Evolutionary conservation across 441 rosid genomes (phyloP).

Genomic region (Pelargonium citronellum): DNA sequence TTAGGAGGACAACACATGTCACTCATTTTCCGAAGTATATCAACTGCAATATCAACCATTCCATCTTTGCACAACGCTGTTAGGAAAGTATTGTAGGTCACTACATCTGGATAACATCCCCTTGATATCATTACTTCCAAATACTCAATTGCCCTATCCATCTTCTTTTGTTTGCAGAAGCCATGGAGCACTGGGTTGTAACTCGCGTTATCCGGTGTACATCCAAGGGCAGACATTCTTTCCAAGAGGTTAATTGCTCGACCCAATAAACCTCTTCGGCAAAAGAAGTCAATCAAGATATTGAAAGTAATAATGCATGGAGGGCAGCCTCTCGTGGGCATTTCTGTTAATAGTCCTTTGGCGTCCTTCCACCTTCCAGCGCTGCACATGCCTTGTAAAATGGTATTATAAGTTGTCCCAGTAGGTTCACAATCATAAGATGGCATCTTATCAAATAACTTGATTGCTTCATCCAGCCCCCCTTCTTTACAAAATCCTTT

Average conservation of each 20-base stretch:
- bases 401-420: conserved; percentile 71
- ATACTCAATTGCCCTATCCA: conserved; percentile 76
- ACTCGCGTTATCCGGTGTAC: conserved; percentile 69
- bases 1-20: conserved; percentile 73
- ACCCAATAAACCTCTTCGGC: conserved; percentile 67
- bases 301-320: conserved; percentile 83
- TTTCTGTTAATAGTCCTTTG: conserved; percentile 57
- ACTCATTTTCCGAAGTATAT: conserved; percentile 68
- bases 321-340: conserved; percentile 66
- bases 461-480: conserved; percentile 73
- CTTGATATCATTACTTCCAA: conserved; percentile 75
- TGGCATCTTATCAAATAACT: conserved; percentile 61
- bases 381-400: conserved; percentile 76
- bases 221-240: conserved; percentile 77
- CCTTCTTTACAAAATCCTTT: conserved; percentile 87
- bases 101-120: conserved; percentile 88
- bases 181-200: conserved; percentile 80
- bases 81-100: conserved; percentile 77
- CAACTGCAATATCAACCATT: conserved; percentile 76
- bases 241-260: conserved; percentile 74
- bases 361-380: conserved; percentile 91
- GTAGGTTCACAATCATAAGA: conserved; percentile 68
- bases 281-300: conserved; percentile 76
- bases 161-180: conserved; percentile 79
- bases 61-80: conserved; percentile 88